Evolutionary conservation across 2,329 filamentous ascomycete genomes (phyloP).

Genomic region (Grosmannia clavigera): DNA sequence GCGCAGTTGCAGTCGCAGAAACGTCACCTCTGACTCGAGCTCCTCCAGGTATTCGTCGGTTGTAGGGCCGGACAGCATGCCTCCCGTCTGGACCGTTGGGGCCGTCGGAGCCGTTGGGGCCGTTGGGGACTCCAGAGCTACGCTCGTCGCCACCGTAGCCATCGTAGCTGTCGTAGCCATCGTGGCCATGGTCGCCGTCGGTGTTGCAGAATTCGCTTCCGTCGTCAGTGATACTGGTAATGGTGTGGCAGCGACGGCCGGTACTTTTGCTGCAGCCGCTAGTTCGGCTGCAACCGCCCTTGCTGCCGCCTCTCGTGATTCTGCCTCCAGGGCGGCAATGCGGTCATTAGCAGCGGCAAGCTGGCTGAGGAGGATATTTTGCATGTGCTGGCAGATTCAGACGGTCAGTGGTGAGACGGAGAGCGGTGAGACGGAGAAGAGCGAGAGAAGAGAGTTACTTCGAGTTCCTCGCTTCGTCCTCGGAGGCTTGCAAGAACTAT

Average conservation of each 20-base stretch:
- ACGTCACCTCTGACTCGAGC: conserved; percentile 47
- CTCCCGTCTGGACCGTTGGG: background rate
- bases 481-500: conserved; percentile 37
- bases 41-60: conserved; percentile 35
- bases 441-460: conserved; percentile 1
- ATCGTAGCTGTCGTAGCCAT: background rate
- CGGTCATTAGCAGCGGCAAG: conserved; percentile 22
- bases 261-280: too few species aligned
- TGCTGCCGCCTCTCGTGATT: conserved; percentile 13
- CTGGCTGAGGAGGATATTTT: conserved; percentile 34
- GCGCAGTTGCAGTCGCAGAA: conserved; percentile 49
- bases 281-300: too few species aligned
- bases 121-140: too few species aligned
- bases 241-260: too few species aligned
- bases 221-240: too few species aligned
- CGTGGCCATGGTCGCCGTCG: background rate
- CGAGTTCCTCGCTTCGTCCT: conserved; percentile 45
- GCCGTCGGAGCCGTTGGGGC: too few species aligned
- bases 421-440: background rate
- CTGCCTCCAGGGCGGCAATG: conserved; percentile 47
- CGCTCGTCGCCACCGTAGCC: too few species aligned
- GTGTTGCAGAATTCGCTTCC: background rate
- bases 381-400: conserved; percentile 17
- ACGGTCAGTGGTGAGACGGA: background rate
- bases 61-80: background rate